Conservation (phyloP, 2,329 filamentous ascomycete genomes). For the Stagonosporopsis vannaccii region DNA sequence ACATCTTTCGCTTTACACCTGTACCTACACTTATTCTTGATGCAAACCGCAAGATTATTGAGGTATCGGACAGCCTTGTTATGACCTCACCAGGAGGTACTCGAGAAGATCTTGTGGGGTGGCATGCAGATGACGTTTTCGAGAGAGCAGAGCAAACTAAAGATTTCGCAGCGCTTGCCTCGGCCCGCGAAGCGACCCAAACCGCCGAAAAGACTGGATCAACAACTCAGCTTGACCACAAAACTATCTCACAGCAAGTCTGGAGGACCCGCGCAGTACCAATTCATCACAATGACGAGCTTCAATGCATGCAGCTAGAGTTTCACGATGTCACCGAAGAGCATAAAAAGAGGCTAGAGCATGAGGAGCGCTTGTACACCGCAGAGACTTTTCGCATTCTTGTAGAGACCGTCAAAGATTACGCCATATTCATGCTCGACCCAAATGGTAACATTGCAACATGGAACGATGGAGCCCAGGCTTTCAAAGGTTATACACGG, state of each 20-base stretch:
- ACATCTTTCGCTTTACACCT: conserved; percentile 53
- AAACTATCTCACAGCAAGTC: conserved; percentile 31
- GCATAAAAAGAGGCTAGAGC: conserved; percentile 43
- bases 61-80: conserved; percentile 56
- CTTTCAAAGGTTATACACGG: conserved; percentile 63
- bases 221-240: conserved; percentile 46
- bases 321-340: conserved; percentile 49
- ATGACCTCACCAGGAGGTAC: conserved; percentile 39
- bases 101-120: conserved; percentile 47
- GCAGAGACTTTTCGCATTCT: conserved; percentile 67
- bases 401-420: conserved; percentile 67
- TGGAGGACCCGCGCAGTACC: conserved; percentile 54
- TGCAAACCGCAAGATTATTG: conserved; percentile 61
- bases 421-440: conserved; percentile 69
- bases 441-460: conserved; percentile 63
- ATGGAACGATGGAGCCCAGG: conserved; percentile 64
- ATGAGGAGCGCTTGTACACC: conserved; percentile 54
- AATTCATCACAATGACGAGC: conserved; percentile 49
- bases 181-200: conserved; percentile 48
- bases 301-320: conserved; percentile 56
- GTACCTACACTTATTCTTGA: conserved; percentile 41
- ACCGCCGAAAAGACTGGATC: conserved; percentile 47
- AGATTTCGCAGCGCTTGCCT: conserved; percentile 47
- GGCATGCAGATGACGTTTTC: conserved; percentile 52
- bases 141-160: conserved; percentile 29